phyloP scores from a whole-genome alignment of 495 filamentous ascomycete species.

The Podospora tetraspora region DNA sequence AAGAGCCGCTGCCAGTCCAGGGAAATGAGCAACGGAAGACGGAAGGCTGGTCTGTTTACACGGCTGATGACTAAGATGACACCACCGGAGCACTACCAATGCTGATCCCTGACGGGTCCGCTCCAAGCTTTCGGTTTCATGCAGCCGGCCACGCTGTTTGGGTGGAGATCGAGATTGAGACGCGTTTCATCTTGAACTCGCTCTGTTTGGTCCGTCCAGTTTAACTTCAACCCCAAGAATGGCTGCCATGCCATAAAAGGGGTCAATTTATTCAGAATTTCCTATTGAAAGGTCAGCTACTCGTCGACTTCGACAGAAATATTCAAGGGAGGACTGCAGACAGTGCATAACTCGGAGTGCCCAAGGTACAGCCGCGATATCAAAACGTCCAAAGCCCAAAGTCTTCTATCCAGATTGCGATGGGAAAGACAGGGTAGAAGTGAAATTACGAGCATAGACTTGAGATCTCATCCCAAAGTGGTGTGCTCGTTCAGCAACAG shows the following conservation, averaged over 20 bases:
- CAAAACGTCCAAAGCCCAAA: background rate
- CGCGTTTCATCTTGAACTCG: background rate
- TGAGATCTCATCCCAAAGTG: background rate
- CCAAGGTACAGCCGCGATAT: background rate
- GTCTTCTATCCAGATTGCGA: background rate
- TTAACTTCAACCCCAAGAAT: background rate
- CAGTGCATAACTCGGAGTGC: background rate
- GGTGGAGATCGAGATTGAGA: background rate
- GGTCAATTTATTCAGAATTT: background rate
- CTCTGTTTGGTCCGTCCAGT: background rate
- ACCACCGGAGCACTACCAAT: background rate
- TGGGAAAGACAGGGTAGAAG: background rate
- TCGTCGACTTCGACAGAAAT: background rate
- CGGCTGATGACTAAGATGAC: constrained; percentile 4
- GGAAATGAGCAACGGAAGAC: constrained; percentile 8
- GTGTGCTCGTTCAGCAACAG: background rate
- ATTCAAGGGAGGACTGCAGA: background rate
- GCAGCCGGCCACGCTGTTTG: background rate
- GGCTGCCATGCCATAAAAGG: background rate
- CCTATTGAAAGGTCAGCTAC: background rate
- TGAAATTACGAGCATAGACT: background rate
- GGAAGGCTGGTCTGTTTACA: constrained; percentile 6
- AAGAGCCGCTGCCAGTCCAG: background rate
- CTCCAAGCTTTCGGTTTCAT: background rate
- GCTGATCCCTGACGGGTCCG: background rate